Evolutionary conservation across 768 basidiomycete genomes (phyloP).

Genomic region (Hygrocybe coccinea): DNA sequence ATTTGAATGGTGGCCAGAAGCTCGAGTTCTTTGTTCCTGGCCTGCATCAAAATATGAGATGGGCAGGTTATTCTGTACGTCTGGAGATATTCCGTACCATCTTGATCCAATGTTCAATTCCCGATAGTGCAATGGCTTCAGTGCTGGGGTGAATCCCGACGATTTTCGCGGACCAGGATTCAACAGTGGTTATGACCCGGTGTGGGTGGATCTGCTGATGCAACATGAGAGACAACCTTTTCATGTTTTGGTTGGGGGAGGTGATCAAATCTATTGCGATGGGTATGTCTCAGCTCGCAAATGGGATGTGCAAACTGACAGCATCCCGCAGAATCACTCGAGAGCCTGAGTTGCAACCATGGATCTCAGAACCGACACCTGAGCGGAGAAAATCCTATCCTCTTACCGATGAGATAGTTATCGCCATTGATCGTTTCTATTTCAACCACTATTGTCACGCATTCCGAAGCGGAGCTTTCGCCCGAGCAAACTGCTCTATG

Average conservation of each 20-base stretch:
- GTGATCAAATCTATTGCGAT: slow-evolving; percentile 90
- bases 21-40: slow-evolving; percentile 84
- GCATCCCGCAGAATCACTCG: slow-evolving; percentile 55
- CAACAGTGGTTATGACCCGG: slow-evolving; percentile 78
- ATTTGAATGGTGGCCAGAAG: slow-evolving; percentile 73
- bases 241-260: slow-evolving; percentile 90
- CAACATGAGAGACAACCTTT: slow-evolving; percentile 78
- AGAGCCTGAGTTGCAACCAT: slow-evolving; percentile 85
- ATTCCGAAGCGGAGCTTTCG: slow-evolving; percentile 87
- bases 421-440: slow-evolving; percentile 79
- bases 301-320: neutral
- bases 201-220: slow-evolving; percentile 89
- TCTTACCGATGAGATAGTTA: slow-evolving; percentile 65
- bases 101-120: neutral
- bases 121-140: slow-evolving; percentile 81
- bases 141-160: slow-evolving; percentile 82
- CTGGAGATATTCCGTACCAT: neutral
- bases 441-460: slow-evolving; percentile 88
- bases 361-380: slow-evolving; percentile 61
- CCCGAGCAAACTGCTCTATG: slow-evolving; percentile 86
- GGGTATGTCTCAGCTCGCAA: slow-evolving; percentile 37
- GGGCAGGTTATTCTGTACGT: slow-evolving; percentile 82
- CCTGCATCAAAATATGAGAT: slow-evolving; percentile 76
- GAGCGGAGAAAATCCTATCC: slow-evolving; percentile 54
- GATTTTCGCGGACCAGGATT: slow-evolving; percentile 81